These are phyloP conservation scores for Wickerhamomyces kurtzmanii DNA, from an alignment of 805 yeast species.

Conservation along the genomic window DNA sequence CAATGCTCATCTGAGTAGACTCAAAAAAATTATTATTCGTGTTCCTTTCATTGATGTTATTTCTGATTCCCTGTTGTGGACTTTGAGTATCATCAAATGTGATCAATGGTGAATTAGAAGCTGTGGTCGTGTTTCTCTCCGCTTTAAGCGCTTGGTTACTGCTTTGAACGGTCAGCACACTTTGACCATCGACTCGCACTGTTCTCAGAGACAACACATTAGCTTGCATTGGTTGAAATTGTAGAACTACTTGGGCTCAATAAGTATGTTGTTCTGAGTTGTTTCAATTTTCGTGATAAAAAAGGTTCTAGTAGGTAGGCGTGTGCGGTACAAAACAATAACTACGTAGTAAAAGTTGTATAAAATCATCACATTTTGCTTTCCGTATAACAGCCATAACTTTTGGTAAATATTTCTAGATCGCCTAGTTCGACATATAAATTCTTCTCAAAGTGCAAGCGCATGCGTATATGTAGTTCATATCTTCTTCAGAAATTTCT, in stretches of 20 bases:
- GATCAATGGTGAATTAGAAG: not conserved
- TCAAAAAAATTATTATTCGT: slow-evolving; percentile 5
- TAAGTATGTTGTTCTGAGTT: too few species aligned
- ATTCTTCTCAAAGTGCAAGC: slow-evolving; percentile 38
- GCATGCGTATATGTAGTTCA: slow-evolving; percentile 36
- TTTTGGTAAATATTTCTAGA: too few species aligned
- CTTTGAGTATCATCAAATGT: not conserved
- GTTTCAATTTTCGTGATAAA: too few species aligned
- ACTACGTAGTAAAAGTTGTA: too few species aligned
- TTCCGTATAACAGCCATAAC: too few species aligned
- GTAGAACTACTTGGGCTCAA: too few species aligned
- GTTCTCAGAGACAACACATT: slow-evolving; percentile 18
- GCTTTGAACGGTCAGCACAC: slow-evolving; percentile 14
- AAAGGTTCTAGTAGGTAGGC: too few species aligned
- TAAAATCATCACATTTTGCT: too few species aligned
- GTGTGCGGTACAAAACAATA: too few species aligned
- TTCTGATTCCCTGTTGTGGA: slow-evolving; percentile 1
- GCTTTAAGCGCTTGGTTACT: slow-evolving; percentile 1
- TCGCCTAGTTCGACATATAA: slow-evolving; percentile 18
- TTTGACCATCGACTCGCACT: slow-evolving; percentile 13
- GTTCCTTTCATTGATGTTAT: not conserved
- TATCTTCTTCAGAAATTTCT: slow-evolving; percentile 22
- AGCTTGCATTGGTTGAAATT: slow-evolving; percentile 13
- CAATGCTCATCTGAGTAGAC: slow-evolving; percentile 9
- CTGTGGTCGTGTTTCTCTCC: not conserved